Percentiles rank a stretch among this genome's conserved stretches.
Evolutionary conservation across 202 grass and related monocot species (phyloP).

Genomic region (Eragrostis tef): DNA sequence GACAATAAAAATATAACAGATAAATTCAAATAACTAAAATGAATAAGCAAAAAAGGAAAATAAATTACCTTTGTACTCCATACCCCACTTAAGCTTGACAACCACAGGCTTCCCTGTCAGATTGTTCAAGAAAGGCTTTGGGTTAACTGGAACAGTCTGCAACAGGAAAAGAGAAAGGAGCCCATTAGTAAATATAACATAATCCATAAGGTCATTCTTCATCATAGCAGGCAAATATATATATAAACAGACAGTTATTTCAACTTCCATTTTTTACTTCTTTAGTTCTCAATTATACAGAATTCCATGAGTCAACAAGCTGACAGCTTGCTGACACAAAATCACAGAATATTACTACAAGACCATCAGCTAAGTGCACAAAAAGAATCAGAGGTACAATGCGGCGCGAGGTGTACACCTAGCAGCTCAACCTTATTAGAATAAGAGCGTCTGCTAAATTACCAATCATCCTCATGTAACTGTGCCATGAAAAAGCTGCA

Average conservation of each 20-base stretch:
- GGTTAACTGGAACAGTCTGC: constrained; percentile 92
- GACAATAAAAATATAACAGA: constrained; percentile 4
- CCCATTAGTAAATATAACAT: constrained; percentile 1
- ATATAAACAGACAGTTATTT: not conserved
- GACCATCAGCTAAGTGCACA: not conserved
- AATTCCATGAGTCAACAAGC: constrained; percentile 18
- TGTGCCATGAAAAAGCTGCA: not conserved
- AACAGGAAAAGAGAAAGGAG: not conserved
- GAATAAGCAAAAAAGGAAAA: not conserved
- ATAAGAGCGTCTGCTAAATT: not conserved
- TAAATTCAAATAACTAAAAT: constrained; percentile 1
- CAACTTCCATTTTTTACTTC: not conserved
- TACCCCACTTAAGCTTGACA: constrained; percentile 97
- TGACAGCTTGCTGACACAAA: not conserved
- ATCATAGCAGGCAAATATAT: not conserved
- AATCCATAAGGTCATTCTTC: not conserved
- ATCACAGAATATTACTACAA: constrained; percentile 2
- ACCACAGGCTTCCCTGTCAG: constrained; percentile 87
- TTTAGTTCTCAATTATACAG: not conserved
- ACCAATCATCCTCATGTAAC: not conserved
- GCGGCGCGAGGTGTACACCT: not conserved
- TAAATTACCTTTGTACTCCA: constrained; percentile 94
- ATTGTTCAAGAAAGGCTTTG: constrained; percentile 95
- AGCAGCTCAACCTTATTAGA: not conserved
- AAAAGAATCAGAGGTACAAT: not conserved